Evolutionary conservation across 345 rosid genomes (phyloP).

Genomic region (Stellera chamaejasme): DNA sequence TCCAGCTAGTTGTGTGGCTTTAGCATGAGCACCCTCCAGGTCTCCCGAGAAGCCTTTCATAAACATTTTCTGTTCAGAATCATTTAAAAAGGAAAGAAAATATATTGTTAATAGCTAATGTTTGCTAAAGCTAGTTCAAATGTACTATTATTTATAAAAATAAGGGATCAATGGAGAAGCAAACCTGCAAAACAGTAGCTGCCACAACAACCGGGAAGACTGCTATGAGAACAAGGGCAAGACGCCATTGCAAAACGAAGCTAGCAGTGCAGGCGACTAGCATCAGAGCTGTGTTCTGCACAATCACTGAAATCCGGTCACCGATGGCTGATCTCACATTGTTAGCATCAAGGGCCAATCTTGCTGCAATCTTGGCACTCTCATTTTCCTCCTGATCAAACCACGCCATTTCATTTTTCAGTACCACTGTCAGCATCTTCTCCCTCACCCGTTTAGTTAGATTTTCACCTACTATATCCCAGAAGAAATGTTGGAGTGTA

Average conservation of each 20-base stretch:
- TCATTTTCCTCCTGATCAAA: slow-evolving; percentile 97
- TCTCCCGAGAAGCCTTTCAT: slow-evolving; percentile 97
- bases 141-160: not conserved
- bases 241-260: slow-evolving; percentile 97
- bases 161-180: slow-evolving; percentile 12
- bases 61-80: slow-evolving; percentile 82
- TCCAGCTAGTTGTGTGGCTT: slow-evolving; percentile 92
- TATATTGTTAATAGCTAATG: not conserved
- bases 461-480: slow-evolving; percentile 98
- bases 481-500: slow-evolving; percentile 90
- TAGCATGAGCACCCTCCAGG: slow-evolving; percentile 87
- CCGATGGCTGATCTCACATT: slow-evolving; percentile 98
- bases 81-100: not conserved
- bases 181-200: slow-evolving; percentile 96
- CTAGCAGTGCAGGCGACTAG: slow-evolving; percentile 98
- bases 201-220: slow-evolving; percentile 97
- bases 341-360: slow-evolving; percentile 93
- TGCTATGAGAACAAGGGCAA: slow-evolving; percentile 87
- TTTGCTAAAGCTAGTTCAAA: not conserved
- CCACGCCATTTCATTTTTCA: slow-evolving; percentile 97
- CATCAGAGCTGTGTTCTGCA: slow-evolving; percentile 91
- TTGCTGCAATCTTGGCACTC: slow-evolving; percentile 83
- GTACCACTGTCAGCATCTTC: slow-evolving; percentile 82
- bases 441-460: slow-evolving; percentile 94
- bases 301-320: slow-evolving; percentile 90